A percentile compares a stretch with the other conserved stretches of the same genome.
Conservation (phyloP, 2,329 filamentous ascomycete genomes). For the Hypoxylon sp. region DNA sequence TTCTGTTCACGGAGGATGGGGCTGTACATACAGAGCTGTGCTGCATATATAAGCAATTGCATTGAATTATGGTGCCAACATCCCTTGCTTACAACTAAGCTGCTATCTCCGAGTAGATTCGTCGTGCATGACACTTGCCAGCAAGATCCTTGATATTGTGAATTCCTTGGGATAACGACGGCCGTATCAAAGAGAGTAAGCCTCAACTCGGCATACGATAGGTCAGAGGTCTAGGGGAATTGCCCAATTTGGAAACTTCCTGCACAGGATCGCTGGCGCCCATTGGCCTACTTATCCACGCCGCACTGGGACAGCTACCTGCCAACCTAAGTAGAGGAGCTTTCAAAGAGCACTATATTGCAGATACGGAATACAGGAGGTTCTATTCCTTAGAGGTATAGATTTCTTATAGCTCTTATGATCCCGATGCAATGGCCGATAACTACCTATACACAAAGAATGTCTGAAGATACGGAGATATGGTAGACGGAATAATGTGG, state of each 20-base stretch:
- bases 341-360: background rate
- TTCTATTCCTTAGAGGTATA: background rate
- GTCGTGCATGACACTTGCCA: constrained; percentile 4
- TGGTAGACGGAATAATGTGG: background rate
- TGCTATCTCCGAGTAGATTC: background rate
- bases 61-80: constrained; percentile 2
- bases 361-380: constrained; percentile 1
- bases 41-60: constrained; percentile 19
- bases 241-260: constrained; percentile 44
- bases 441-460: background rate
- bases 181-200: background rate
- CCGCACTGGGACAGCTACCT: background rate
- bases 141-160: constrained; percentile 5
- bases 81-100: constrained; percentile 1
- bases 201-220: constrained; percentile 35
- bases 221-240: constrained; percentile 32
- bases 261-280: constrained; percentile 2
- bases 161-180: constrained; percentile 4
- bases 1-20: constrained; percentile 6
- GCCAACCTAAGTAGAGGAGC: background rate
- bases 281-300: constrained; percentile 15
- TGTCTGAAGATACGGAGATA: background rate
- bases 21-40: constrained; percentile 26
- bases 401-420: background rate
- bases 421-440: background rate